Percentiles rank a stretch among this genome's conserved stretches.
Conservation (phyloP, 2,329 filamentous ascomycete genomes). For the Cadophora sp. region DNA sequence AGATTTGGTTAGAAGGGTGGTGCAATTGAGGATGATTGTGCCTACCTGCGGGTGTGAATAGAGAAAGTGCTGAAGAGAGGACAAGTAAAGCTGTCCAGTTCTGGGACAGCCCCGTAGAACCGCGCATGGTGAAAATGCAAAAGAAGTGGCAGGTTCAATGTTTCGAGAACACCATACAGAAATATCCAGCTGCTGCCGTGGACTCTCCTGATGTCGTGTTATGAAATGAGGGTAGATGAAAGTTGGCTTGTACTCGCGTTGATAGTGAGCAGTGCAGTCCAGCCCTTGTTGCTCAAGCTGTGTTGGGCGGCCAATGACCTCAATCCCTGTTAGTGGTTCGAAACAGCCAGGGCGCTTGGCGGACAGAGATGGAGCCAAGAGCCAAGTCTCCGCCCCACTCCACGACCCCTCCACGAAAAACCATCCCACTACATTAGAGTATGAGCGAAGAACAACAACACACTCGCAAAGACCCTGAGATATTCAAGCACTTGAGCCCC, state of each 20-base stretch:
- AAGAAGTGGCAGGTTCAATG: conserved; percentile 19
- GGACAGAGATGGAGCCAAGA: not conserved
- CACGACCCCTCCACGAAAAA: conserved; percentile 31
- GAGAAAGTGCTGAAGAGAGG: conserved; percentile 63
- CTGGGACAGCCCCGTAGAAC: conserved; percentile 53
- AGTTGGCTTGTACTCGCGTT: not conserved
- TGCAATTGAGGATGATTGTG: conserved; percentile 8
- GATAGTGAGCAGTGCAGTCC: too few relatives aligned
- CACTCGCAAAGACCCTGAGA: conserved; percentile 47
- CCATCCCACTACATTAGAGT: conserved; percentile 31
- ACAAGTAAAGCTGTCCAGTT: conserved; percentile 71
- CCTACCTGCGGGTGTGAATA: conserved; percentile 71
- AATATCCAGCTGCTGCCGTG: conserved; percentile 29
- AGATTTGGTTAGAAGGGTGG: conserved; percentile 22
- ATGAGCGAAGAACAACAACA: conserved; percentile 36
- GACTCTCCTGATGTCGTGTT: not conserved
- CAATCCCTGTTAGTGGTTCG: conserved; percentile 12
- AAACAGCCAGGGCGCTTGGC: conserved; percentile 4
- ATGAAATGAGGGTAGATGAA: not conserved
- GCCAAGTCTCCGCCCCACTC: conserved; percentile 22
- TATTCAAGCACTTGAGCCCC: conserved; percentile 53
- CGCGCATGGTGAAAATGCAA: conserved; percentile 33
- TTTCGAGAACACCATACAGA: conserved; percentile 14
- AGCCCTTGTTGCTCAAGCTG: conserved; percentile 14
- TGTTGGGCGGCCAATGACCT: conserved; percentile 20